Percentiles rank a stretch among this genome's conserved stretches.
These are phyloP conservation scores for Parascedosporium putredinis DNA, from an alignment of 2,329 filamentous ascomycete genomes.

Conservation along the genomic window DNA sequence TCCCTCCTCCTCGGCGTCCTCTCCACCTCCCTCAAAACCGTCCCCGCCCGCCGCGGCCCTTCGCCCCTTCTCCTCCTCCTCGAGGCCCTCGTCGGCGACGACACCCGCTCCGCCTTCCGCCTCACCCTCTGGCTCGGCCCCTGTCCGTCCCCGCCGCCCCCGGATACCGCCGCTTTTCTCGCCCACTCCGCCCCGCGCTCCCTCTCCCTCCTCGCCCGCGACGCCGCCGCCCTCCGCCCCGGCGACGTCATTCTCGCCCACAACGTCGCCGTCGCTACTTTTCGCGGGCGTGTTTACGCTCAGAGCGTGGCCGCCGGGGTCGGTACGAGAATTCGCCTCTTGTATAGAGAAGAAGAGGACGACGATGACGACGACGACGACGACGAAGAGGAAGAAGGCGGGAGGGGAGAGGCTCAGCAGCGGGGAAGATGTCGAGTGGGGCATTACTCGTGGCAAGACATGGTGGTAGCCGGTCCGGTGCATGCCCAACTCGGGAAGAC, in stretches of 20 bases:
- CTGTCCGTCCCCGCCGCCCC: too few relatives aligned
- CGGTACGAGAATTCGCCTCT: constrained; percentile 53
- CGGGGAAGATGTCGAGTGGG: constrained; percentile 18
- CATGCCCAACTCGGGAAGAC: constrained; percentile 53
- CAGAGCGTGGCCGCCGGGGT: constrained; percentile 65
- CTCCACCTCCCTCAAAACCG: constrained; percentile 53
- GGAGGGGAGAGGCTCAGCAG: not conserved
- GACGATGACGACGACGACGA: constrained; percentile 38
- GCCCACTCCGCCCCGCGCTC: constrained; percentile 80
- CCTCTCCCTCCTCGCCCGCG: constrained; percentile 16
- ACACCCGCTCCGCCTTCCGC: constrained; percentile 69
- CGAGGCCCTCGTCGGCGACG: constrained; percentile 74
- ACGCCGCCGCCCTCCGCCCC: constrained; percentile 40
- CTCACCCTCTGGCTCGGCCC: constrained; percentile 71
- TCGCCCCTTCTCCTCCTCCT: constrained; percentile 52
- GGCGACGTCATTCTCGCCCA: constrained; percentile 72
- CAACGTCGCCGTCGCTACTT: constrained; percentile 69
- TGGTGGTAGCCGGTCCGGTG: constrained; percentile 22
- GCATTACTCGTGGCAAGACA: constrained; percentile 42
- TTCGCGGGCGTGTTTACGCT: constrained; percentile 69
- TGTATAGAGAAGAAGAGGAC: constrained; percentile 47
- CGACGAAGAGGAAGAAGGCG: constrained; percentile 38
- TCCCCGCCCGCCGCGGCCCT: constrained; percentile 58
- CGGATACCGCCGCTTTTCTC: constrained; percentile 62
- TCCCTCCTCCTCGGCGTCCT: constrained; percentile 76